Conservation (phyloP, 2,329 filamentous ascomycete species). For the Claviceps cyperi region DNA sequence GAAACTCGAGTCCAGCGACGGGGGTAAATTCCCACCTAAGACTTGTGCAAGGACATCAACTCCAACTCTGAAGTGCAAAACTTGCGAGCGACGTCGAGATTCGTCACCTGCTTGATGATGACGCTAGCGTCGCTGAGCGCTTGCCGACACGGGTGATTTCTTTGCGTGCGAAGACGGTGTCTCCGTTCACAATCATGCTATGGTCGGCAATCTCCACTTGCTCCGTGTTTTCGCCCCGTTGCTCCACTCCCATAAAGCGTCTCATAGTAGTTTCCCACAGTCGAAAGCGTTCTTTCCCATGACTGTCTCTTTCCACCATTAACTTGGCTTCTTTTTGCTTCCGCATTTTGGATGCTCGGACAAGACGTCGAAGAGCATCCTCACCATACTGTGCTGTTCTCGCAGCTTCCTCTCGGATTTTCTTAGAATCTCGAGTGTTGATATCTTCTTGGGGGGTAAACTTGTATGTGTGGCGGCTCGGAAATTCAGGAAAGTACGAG, state of each 20-base stretch:
- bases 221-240: conserved; percentile 18
- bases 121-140: conserved; percentile 17
- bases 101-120: background rate
- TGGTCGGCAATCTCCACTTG: conserved; percentile 43
- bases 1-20: background rate
- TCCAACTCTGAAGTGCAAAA: background rate
- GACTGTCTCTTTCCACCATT: conserved; percentile 35
- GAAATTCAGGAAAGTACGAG: conserved; percentile 43
- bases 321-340: conserved; percentile 50
- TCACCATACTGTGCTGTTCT: conserved; percentile 47
- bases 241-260: conserved; percentile 29
- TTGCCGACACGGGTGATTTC: conserved; percentile 35
- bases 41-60: background rate
- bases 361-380: conserved; percentile 43
- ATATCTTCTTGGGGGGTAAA: conserved; percentile 39
- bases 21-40: too few species aligned
- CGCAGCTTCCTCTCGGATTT: conserved; percentile 44
- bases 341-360: conserved; percentile 47
- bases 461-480: conserved; percentile 49
- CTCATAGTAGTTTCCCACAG: conserved; percentile 49
- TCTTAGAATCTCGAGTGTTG: conserved; percentile 35
- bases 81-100: background rate
- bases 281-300: conserved; percentile 40
- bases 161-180: conserved; percentile 36
- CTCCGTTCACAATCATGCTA: conserved; percentile 50